Base-by-base conservation (phyloP, 768 basidiomycete genomes). In the Paxillus rubicundulus region DNA sequence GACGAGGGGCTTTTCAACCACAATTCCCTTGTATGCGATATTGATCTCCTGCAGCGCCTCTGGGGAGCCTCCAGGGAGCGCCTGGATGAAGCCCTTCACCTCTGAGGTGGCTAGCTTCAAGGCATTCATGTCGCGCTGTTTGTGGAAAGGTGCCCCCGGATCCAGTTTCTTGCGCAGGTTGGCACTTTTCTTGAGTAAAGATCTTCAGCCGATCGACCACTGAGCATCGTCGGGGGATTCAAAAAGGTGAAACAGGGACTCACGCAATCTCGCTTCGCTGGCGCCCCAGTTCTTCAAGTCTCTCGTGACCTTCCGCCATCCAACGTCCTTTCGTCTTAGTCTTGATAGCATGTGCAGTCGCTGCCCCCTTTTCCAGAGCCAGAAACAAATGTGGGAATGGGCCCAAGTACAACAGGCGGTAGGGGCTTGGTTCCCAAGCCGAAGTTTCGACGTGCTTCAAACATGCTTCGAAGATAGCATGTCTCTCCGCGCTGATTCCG, bases 381-480 rank as follows among this genome's bases (percentile, higher is more conserved):
- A 74, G 53, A 2, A 78, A 59, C 27, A 79, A 54, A 47, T 70
- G 73, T 2, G 77, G 75, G 8, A 80, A 62, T 16, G 65, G 63
- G 41, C 66, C 64, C 8, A 66, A 59, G 57, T 74, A 78, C 10
- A 76, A 61, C 0, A 61, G 49, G n/a, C 67, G 69, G 52, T 81
- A 79, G 13, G 51, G 54, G 4, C 55, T 57, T 17, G 47, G 50
- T 30, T 52, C 28, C 74, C 75, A 73, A 2, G 50, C 47, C 18
- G 66, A 65, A 5, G 50, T 56, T 37, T 53, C 57, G 33, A 67
- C 64, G 24, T 62, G 57, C 38, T 58, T 54, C 21, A 68, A 47
- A 39, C 69, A 78, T 14, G 52, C 50, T n/a, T 37, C 9, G 43
- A 72, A 77, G 24, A 67, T 44, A 13, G 33, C 6, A 44, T 45